phyloP scores from a whole-genome alignment of 2,329 filamentous ascomycete genomes.

The Colletotrichum phormii region DNA sequence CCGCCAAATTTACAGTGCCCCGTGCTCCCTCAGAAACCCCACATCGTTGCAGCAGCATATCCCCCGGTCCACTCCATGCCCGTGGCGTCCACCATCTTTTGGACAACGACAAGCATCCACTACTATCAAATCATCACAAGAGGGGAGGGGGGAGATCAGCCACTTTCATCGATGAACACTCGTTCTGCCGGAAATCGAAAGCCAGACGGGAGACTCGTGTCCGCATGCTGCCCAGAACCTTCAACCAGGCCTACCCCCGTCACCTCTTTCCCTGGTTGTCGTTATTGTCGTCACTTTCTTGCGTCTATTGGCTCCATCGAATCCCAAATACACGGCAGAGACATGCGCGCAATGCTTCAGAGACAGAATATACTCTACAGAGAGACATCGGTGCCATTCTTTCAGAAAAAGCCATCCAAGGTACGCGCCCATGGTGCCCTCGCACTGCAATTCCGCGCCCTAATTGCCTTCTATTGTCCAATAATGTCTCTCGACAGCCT shows the following conservation, averaged over 20 bases:
- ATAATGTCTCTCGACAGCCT: constrained; percentile 11
- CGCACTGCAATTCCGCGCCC: neutral
- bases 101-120: neutral
- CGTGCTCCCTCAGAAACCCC: constrained; percentile 27
- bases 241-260: neutral
- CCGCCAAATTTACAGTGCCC: constrained; percentile 21
- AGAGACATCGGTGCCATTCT: constrained; percentile 16
- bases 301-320: constrained; percentile 8
- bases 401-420: constrained; percentile 11
- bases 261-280: constrained; percentile 1
- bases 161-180: constrained; percentile 13
- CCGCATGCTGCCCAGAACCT: constrained; percentile 16
- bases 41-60: constrained; percentile 21
- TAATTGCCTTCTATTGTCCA: neutral
- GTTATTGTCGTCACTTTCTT: neutral
- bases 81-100: constrained; percentile 9
- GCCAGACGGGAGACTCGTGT: neutral
- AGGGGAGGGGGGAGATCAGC: constrained; percentile 6
- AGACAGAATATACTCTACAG: neutral
- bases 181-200: neutral
- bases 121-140: constrained; percentile 10
- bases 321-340: constrained; percentile 12
- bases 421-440: neutral
- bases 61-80: constrained; percentile 15
- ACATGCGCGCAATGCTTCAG: neutral